Evolutionary conservation across 257 asterid species (phyloP), one percentile per base, ranked within the genome.

Genomic region (Henckelia pumila): DNA sequence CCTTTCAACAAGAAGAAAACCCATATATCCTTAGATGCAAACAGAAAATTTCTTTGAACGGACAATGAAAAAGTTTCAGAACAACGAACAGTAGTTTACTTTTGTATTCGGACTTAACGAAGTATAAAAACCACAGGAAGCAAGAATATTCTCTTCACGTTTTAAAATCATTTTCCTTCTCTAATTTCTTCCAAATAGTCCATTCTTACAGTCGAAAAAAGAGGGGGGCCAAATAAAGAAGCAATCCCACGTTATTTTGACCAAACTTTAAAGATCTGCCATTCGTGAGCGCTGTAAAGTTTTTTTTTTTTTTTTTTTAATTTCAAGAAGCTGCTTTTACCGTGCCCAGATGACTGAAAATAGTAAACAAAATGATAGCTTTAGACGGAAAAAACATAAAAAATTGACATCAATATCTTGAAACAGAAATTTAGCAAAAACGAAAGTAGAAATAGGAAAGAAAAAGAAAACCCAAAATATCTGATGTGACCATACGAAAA

Each of bases 401-500:
- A 59, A 52, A 60, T 66, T 22, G 73, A 56, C 21, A 68, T 50
- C 20, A 73, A 35, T 64, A n/a, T 47, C 56, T 50, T 32, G 74
- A 47, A 61, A 11, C 49, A 5, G 25, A 66, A 63, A 30, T 47
- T 47, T 5, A 53, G 20, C 64, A 68, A 57, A 57, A 19, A 28
- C 8, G 19, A 60, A 40, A 57, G 19, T 37, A 56, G 11, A 5
- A 25, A 60, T 24, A 26, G 32, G 5, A 29, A 69, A 55, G 30
- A 28, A 64, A 32, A 69, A 24, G 37, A 19, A 21, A 74, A 56
- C n/a, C 67, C 69, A 64, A 62, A 62, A 67, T 56, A 23, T 59
- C 28, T 85, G 89, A 86, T 84, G 89, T 80, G 88, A 86, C 89
- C 50, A 70, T 71, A 76, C 92, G 58, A 68, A 26, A 56, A 58